Percentiles rank a stretch among this genome's conserved stretches.
Conservation (phyloP, 352 stramenopile species). For the Globisporangium parvum region DNA sequence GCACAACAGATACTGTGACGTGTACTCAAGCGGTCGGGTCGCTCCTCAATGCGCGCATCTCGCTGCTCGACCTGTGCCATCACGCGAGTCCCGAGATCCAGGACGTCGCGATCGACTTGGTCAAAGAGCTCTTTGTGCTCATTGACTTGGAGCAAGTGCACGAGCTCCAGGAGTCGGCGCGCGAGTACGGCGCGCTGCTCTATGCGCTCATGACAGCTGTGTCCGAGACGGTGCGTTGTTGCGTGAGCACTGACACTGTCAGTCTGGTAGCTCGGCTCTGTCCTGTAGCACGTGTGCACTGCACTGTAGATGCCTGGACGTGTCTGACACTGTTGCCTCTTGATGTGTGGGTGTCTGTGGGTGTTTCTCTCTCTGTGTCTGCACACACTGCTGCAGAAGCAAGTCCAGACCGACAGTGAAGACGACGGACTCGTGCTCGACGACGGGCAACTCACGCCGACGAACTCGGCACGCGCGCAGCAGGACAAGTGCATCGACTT, state of each 20-base stretch:
- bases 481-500: slow-evolving; percentile 57
- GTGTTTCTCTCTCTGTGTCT: background rate
- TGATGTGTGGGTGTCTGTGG: too few relatives aligned
- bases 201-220: slow-evolving; percentile 57
- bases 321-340: background rate
- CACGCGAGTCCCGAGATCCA: slow-evolving; percentile 33
- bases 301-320: too few relatives aligned
- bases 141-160: slow-evolving; percentile 73
- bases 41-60: slow-evolving; percentile 61
- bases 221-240: slow-evolving; percentile 17
- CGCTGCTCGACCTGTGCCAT: slow-evolving; percentile 68
- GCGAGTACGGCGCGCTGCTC: slow-evolving; percentile 70
- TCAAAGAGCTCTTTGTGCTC: slow-evolving; percentile 70
- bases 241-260: background rate
- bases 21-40: slow-evolving; percentile 54
- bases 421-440: slow-evolving; percentile 14
- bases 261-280: background rate
- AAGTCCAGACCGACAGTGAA: slow-evolving; percentile 2
- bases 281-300: too few relatives aligned
- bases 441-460: slow-evolving; percentile 29
- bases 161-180: slow-evolving; percentile 68
- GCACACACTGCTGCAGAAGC: background rate
- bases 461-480: slow-evolving; percentile 23
- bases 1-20: slow-evolving; percentile 45
- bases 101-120: slow-evolving; percentile 51